A percentile compares a stretch with the other conserved stretches of the same genome.
These are phyloP conservation scores for Penicillium parvum DNA, from an alignment of 495 filamentous ascomycete species.

Conservation along the genomic window DNA sequence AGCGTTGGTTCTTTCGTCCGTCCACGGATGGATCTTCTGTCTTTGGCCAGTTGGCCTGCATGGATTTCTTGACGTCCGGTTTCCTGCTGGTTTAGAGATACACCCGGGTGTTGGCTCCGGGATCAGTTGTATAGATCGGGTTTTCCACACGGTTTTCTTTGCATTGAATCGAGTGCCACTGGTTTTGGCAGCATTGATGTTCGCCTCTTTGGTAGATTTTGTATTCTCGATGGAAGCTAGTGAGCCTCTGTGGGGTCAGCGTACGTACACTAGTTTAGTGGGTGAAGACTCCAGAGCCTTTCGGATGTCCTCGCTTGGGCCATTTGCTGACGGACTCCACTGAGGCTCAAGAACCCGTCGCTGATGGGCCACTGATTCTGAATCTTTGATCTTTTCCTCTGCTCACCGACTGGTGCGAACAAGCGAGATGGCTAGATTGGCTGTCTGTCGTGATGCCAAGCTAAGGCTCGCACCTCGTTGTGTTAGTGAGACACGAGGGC, in stretches of 20 bases:
- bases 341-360: neutral
- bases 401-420: neutral
- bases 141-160: neutral
- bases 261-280: neutral
- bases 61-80: slow-evolving; percentile 1
- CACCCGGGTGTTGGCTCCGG: neutral
- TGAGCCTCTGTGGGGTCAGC: no score
- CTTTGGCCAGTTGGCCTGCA: slow-evolving; percentile 2
- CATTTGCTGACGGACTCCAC: neutral
- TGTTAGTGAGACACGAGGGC: no score
- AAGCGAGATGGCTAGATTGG: neutral
- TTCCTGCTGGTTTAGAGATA: slow-evolving; percentile 6
- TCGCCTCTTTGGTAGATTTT: no score
- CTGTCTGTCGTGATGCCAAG: no score
- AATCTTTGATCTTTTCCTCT: no score
- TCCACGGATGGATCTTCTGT: slow-evolving; percentile 2
- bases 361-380: neutral
- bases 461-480: no score
- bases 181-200: neutral
- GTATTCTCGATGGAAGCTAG: no score
- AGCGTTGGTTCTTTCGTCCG: slow-evolving; percentile 8
- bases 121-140: neutral
- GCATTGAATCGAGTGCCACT: neutral
- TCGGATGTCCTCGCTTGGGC: neutral
- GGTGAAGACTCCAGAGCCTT: neutral